Conservation (phyloP, 352 stramenopile genomes). For the Saprolegnia diclina region DNA sequence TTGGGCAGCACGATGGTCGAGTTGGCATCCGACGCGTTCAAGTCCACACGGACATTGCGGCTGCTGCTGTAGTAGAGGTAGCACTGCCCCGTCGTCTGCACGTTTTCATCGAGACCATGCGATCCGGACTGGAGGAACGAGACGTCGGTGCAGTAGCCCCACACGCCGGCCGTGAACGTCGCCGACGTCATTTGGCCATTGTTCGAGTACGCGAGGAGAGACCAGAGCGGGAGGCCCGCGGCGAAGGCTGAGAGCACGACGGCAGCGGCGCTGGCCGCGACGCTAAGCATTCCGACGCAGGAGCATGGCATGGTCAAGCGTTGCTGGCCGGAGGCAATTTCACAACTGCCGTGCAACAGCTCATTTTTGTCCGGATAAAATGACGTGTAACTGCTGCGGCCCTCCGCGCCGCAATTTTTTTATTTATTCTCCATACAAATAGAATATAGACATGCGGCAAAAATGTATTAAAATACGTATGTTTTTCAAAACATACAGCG, state of each 20-base stretch:
- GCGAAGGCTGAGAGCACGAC: constrained; percentile 14
- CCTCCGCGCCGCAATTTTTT: background rate
- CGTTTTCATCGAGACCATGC: background rate
- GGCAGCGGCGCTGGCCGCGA: constrained; percentile 1
- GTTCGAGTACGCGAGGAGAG: background rate
- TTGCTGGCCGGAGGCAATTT: constrained; percentile 12
- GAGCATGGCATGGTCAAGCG: constrained; percentile 14
- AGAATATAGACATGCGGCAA: background rate
- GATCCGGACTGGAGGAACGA: constrained; percentile 8
- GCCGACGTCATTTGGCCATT: constrained; percentile 10
- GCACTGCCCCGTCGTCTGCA: constrained; percentile 3
- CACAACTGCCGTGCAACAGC: constrained; percentile 14
- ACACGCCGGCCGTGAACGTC: constrained; percentile 23
- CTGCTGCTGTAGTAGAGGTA: constrained; percentile 21
- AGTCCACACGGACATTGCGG: constrained; percentile 4
- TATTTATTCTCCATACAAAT: background rate
- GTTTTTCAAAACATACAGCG: background rate
- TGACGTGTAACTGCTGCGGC: background rate
- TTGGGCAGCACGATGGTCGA: constrained; percentile 9
- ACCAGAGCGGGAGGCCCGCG: constrained; percentile 23
- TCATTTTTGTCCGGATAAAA: background rate
- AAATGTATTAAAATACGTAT: background rate
- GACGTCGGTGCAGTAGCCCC: constrained; percentile 24
- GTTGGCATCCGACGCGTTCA: constrained; percentile 15
- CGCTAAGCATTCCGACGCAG: constrained; percentile 15